phyloP scores from a whole-genome alignment of 1,284 basidiomycete species.

The Irpex rosettiformis region DNA sequence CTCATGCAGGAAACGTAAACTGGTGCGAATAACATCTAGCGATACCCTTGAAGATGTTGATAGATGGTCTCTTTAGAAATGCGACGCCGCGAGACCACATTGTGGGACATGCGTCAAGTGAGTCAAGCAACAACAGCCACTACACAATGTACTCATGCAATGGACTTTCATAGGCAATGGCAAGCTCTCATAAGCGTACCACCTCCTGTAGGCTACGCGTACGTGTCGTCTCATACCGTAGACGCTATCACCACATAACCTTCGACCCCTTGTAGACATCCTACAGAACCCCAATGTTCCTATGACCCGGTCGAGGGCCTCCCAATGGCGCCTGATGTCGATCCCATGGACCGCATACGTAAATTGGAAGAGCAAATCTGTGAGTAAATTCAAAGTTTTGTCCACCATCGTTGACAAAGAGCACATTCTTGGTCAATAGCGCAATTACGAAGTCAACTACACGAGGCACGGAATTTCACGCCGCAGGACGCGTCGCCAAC shows the following conservation, averaged over 20 bases:
- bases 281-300: slow-evolving; percentile 72
- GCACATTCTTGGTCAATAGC: slow-evolving; percentile 37
- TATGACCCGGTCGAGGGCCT: slow-evolving; percentile 83
- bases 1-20: slow-evolving; percentile 75
- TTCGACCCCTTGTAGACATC: slow-evolving; percentile 56
- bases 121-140: slow-evolving; percentile 25
- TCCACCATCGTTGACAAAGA: slow-evolving; percentile 1
- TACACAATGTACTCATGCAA: slow-evolving; percentile 10
- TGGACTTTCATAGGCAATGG: slow-evolving; percentile 56
- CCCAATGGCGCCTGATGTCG: slow-evolving; percentile 65
- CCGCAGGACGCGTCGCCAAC: slow-evolving; percentile 39
- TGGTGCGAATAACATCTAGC: slow-evolving; percentile 43
- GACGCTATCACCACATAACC: slow-evolving; percentile 7
- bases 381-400: slow-evolving; percentile 30
- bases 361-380: slow-evolving; percentile 76
- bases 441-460: slow-evolving; percentile 58
- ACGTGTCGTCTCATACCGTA: slow-evolving; percentile 27
- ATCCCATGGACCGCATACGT: slow-evolving; percentile 71
- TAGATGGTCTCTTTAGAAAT: slow-evolving; percentile 57
- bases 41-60: slow-evolving; percentile 11
- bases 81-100: slow-evolving; percentile 77
- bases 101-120: slow-evolving; percentile 81
- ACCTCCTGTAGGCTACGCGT: slow-evolving; percentile 76
- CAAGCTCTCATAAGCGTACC: slow-evolving; percentile 75
- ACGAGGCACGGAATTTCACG: slow-evolving; percentile 44